These are phyloP conservation scores for Colletotrichum siamense DNA, from an alignment of 2,329 filamentous ascomycete species.

Conservation along the genomic window DNA sequence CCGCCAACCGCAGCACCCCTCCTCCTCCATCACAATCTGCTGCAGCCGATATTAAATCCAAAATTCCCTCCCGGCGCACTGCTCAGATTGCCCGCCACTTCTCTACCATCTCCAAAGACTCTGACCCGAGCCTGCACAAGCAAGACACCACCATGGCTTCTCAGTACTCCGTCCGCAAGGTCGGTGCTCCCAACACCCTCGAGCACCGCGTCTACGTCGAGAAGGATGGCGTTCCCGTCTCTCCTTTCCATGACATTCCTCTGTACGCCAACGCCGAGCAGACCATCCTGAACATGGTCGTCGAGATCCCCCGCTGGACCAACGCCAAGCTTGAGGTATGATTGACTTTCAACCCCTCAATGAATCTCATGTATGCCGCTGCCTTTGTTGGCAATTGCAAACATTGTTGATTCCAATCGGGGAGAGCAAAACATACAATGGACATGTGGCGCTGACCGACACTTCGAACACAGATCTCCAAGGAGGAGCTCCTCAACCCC, in stretches of 20 bases:
- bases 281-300: conserved; percentile 97
- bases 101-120: conserved; percentile 38
- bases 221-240: conserved; percentile 93
- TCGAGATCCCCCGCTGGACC: conserved; percentile 99
- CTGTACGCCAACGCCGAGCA: conserved; percentile 97
- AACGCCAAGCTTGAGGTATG: conserved; percentile 98
- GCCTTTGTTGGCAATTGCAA: not conserved
- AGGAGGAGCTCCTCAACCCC: conserved; percentile 97
- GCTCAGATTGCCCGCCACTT: conserved; percentile 62
- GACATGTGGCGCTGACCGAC: conserved; percentile 11
- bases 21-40: conserved; percentile 11
- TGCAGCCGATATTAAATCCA: conserved; percentile 30
- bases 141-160: conserved; percentile 58
- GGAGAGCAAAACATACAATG: not conserved
- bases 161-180: conserved; percentile 81
- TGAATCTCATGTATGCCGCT: not conserved
- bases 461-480: conserved; percentile 77
- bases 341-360: conserved; percentile 25
- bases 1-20: conserved; percentile 22
- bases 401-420: not conserved
- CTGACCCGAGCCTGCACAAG: conserved; percentile 24
- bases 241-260: conserved; percentile 97
- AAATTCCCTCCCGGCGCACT: conserved; percentile 56
- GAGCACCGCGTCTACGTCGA: conserved; percentile 98
- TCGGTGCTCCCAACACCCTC: conserved; percentile 88